Percentiles rank a stretch among this genome's conserved stretches.
Evolutionary conservation across 2,329 filamentous ascomycete genomes (phyloP).

Genomic region (Acrocalymma vagum): DNA sequence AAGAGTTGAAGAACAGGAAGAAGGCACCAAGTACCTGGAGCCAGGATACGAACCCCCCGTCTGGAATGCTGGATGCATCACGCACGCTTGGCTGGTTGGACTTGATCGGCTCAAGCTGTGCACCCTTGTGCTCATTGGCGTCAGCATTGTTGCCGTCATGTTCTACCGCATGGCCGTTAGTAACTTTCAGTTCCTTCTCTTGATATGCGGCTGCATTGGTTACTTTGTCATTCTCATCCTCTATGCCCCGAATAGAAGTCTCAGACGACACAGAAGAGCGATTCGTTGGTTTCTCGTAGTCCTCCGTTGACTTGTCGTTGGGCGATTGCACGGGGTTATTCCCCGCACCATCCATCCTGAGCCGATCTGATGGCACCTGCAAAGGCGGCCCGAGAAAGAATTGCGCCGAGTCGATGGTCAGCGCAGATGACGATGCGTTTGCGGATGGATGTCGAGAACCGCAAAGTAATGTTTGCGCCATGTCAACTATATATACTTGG

Average conservation of each 20-base stretch:
- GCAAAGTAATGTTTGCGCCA: no score
- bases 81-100: constrained; percentile 46
- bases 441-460: no score
- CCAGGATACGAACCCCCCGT: constrained; percentile 58
- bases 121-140: constrained; percentile 6
- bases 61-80: constrained; percentile 53
- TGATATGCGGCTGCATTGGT: constrained; percentile 9
- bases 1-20: constrained; percentile 59
- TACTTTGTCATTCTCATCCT: constrained; percentile 6
- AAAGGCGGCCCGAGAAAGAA: no score
- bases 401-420: no score
- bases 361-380: background rate
- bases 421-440: no score
- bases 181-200: constrained; percentile 23
- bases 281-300: constrained; percentile 27
- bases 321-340: background rate
- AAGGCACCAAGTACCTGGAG: constrained; percentile 58
- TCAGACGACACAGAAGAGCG: constrained; percentile 21
- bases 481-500: no score
- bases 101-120: constrained; percentile 26
- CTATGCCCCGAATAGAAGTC: constrained; percentile 17
- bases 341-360: constrained; percentile 11
- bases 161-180: constrained; percentile 7
- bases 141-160: constrained; percentile 4
- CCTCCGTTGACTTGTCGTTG: constrained; percentile 4